Conservation (phyloP, 2,329 filamentous ascomycete genomes). For the Polytolypa hystricis region DNA sequence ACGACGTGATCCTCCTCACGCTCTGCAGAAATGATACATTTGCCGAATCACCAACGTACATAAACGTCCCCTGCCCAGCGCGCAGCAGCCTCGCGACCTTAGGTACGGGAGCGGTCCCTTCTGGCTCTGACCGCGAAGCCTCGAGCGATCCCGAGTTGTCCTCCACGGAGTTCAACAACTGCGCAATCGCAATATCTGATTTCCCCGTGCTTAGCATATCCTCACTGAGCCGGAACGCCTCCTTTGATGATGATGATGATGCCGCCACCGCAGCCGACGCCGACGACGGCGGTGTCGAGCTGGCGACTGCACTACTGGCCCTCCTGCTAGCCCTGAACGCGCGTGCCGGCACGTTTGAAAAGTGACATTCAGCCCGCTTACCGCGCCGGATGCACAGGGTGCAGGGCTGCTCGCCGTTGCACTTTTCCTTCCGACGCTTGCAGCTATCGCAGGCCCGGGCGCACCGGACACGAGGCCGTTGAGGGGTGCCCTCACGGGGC, state of each 20-base stretch:
- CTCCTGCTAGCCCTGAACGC: slow-evolving; percentile 25
- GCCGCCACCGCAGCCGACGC: slow-evolving; percentile 5
- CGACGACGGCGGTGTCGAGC: slow-evolving; percentile 13
- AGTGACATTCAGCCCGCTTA: slow-evolving; percentile 32
- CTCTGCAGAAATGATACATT: slow-evolving; percentile 43
- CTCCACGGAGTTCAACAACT: neutral
- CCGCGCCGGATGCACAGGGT: slow-evolving; percentile 37
- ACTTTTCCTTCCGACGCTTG: slow-evolving; percentile 41
- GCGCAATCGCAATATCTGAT: neutral
- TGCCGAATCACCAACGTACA: slow-evolving; percentile 45
- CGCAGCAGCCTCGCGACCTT: slow-evolving; percentile 37
- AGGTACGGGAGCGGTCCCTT: slow-evolving; percentile 24
- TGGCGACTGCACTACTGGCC: slow-evolving; percentile 16
- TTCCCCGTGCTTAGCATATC: neutral
- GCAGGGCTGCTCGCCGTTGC: slow-evolving; percentile 41
- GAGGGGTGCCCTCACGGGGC: too few species aligned
- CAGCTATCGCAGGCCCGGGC: slow-evolving; percentile 35
- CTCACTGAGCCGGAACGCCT: slow-evolving; percentile 17
- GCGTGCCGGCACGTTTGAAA: slow-evolving; percentile 26
- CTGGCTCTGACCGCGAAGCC: neutral
- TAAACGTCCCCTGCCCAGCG: slow-evolving; percentile 43
- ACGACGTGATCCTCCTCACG: slow-evolving; percentile 39
- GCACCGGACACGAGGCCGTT: slow-evolving; percentile 24
- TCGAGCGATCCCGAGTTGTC: neutral
- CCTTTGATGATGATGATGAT: slow-evolving; percentile 26